Evolutionary conservation across 176 grass and related monocot genomes (phyloP).

Genomic region (Ensete glaucum): DNA sequence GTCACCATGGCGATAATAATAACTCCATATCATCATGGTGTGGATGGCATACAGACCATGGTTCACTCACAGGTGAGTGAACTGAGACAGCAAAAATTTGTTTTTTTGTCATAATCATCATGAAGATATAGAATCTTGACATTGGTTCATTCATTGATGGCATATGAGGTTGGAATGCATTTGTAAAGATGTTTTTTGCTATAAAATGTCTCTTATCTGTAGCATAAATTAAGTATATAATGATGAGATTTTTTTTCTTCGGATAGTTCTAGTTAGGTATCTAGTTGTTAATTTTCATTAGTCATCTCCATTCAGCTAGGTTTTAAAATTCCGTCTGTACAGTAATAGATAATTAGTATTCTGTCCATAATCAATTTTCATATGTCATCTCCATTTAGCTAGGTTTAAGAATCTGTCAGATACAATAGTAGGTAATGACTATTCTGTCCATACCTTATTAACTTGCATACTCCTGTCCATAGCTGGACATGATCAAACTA

Average conservation of each 20-base stretch:
- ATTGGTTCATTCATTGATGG: background rate
- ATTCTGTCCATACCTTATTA: no score
- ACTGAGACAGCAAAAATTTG: background rate
- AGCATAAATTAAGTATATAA: no score
- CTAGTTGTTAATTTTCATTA: background rate
- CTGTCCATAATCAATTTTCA: background rate
- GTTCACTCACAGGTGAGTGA: constrained; percentile 70
- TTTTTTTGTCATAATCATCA: background rate
- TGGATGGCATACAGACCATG: constrained; percentile 91
- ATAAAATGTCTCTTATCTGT: no score
- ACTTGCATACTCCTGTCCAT: no score
- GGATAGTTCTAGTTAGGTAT: background rate
- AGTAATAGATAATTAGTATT: background rate
- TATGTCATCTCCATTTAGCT: no score
- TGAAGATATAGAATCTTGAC: background rate
- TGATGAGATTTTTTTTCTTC: no score
- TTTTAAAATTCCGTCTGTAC: background rate
- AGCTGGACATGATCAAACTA: no score
- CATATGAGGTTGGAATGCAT: no score
- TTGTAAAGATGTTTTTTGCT: no score
- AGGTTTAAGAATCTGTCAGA: no score
- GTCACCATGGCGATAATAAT: constrained; percentile 32
- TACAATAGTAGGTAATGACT: no score
- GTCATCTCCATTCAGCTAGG: background rate
- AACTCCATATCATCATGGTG: constrained; percentile 82